phyloP scores from a whole-genome alignment of 2,329 filamentous ascomycete genomes.

The Pestalotiopsis sp. region DNA sequence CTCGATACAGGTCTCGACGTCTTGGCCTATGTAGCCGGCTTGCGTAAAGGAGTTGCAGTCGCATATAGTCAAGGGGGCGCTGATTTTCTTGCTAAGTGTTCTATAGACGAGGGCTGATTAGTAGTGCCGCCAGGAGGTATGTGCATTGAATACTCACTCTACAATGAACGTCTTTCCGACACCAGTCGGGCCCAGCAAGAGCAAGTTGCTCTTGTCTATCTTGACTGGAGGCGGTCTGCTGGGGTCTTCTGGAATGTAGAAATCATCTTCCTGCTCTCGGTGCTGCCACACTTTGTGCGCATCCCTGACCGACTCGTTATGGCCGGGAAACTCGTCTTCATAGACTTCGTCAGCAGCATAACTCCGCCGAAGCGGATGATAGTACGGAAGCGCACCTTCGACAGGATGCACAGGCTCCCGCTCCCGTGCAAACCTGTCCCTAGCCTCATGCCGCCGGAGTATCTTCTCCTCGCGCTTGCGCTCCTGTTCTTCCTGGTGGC shows the following conservation, averaged over 20 bases:
- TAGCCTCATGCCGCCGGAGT: conserved; percentile 50
- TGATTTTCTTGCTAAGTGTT: conserved; percentile 88
- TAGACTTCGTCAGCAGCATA: conserved; percentile 36
- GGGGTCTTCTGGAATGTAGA: conserved; percentile 53
- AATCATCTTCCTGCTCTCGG: conserved; percentile 39
- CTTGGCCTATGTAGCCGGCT: conserved; percentile 95
- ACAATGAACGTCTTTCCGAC: conserved; percentile 97
- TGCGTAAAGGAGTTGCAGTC: conserved; percentile 97
- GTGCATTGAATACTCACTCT: conserved; percentile 47
- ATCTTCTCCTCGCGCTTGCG: conserved; percentile 62
- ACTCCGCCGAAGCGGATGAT: conserved; percentile 27
- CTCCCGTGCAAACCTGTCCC: conserved; percentile 68
- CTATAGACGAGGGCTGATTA: conserved; percentile 46
- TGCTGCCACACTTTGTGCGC: conserved; percentile 39
- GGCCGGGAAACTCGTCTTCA: conserved; percentile 59
- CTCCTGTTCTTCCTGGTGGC: conserved; percentile 74
- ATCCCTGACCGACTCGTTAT: conserved; percentile 48
- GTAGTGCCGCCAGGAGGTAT: too few species aligned
- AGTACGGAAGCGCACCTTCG: conserved; percentile 63
- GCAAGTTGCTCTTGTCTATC: conserved; percentile 93
- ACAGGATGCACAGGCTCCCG: conserved; percentile 70
- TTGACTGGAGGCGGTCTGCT: conserved; percentile 57
- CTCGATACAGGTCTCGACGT: conserved; percentile 95
- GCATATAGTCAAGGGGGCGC: conserved; percentile 92
- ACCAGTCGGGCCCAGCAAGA: conserved; percentile 88